Evolutionary conservation across 345 rosid genomes (phyloP).

Genomic region (Salix dunnii): DNA sequence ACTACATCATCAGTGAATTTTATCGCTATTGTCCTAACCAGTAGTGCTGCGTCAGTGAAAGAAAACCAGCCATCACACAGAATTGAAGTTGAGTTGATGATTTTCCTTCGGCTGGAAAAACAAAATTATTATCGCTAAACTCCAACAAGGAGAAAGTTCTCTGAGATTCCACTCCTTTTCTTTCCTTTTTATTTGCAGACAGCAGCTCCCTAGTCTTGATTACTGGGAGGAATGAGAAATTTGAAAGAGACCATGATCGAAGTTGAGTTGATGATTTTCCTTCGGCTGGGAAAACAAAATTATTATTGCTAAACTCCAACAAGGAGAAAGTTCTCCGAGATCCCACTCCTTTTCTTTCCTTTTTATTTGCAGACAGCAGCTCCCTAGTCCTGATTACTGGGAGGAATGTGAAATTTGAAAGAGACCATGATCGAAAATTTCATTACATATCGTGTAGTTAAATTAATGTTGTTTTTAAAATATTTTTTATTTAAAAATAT

Average conservation of each 20-base stretch:
- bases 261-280: background rate
- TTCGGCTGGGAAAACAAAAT: background rate
- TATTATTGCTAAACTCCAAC: background rate
- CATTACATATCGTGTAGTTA: no score
- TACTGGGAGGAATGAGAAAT: background rate
- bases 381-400: background rate
- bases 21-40: background rate
- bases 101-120: background rate
- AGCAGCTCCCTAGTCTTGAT: background rate
- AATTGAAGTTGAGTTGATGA: background rate
- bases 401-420: background rate
- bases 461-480: no score
- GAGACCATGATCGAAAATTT: no score
- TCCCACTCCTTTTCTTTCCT: background rate
- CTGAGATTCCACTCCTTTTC: background rate
- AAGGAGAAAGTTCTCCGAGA: background rate
- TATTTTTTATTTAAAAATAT: no score
- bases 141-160: background rate
- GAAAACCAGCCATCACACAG: background rate
- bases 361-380: background rate
- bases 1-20: no score
- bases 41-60: background rate
- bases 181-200: background rate
- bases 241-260: background rate
- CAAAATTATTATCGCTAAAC: background rate